Evolutionary conservation across 768 basidiomycete species (phyloP).

Genomic region (Naganishia friedmannii): DNA sequence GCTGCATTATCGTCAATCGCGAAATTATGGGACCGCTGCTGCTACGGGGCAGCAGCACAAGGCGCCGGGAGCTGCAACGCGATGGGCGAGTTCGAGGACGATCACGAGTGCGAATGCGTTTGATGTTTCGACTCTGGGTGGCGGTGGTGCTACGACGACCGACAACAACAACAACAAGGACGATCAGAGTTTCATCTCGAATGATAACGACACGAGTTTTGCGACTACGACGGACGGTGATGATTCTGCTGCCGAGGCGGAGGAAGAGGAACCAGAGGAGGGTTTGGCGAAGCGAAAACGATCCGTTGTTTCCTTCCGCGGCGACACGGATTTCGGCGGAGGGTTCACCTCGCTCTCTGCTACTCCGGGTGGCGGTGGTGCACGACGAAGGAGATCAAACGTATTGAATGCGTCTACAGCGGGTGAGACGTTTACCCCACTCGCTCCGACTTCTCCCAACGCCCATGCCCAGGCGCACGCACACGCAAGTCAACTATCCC

Average conservation of each 20-base stretch:
- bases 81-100: slow-evolving; percentile 18
- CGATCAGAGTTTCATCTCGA: slow-evolving; percentile 10
- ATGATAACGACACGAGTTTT: slow-evolving; percentile 10
- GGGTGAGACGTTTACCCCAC: not conserved
- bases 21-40: not conserved
- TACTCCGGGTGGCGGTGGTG: not conserved
- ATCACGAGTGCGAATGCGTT: slow-evolving; percentile 30
- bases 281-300: slow-evolving; percentile 7
- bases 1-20: not conserved
- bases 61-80: not conserved
- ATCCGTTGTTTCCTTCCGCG: slow-evolving; percentile 21
- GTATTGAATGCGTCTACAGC: not conserved
- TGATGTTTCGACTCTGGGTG: slow-evolving; percentile 21
- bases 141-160: too few species aligned
- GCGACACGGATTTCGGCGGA: slow-evolving; percentile 15
- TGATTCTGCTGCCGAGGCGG: not conserved
- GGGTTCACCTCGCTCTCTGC: slow-evolving; percentile 3
- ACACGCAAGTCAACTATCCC: slow-evolving; percentile 7
- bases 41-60: not conserved
- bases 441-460: too few species aligned
- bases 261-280: slow-evolving; percentile 8
- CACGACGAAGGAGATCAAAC: not conserved
- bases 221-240: not conserved
- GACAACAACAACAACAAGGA: not conserved
- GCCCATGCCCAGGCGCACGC: not conserved